These are phyloP conservation scores for Eudorina sp. DNA, from an alignment of 139 green algal genomes.

Conservation along the genomic window DNA sequence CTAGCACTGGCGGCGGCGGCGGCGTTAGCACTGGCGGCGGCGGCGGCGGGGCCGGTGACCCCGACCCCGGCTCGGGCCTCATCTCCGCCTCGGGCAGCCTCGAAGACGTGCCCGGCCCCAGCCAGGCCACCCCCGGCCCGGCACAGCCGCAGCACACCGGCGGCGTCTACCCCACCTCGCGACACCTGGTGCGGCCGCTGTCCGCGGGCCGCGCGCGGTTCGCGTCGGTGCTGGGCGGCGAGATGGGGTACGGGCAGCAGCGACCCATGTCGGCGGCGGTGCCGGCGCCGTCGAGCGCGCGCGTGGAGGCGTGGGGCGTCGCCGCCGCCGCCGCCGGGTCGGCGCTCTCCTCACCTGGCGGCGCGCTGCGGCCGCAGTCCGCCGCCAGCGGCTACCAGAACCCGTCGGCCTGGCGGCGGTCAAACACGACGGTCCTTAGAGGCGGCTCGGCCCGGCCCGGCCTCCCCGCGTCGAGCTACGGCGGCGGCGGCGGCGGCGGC, in stretches of 20 bases:
- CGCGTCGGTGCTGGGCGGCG: background rate
- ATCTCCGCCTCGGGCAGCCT: background rate
- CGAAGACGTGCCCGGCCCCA: background rate
- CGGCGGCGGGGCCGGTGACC: background rate
- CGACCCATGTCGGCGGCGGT: conserved; percentile 2
- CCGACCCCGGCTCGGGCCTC: background rate
- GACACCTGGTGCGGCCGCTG: conserved; percentile 8
- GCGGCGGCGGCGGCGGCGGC: background rate
- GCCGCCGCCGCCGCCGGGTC: background rate
- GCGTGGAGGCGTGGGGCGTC: conserved; percentile 7
- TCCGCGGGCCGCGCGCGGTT: conserved; percentile 28
- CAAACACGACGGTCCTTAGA: background rate
- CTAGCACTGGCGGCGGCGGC: no score
- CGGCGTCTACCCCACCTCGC: background rate
- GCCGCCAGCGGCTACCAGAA: conserved; percentile 1
- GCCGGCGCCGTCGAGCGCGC: background rate
- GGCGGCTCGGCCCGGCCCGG: background rate
- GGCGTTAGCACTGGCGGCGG: no score
- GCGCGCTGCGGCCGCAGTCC: background rate
- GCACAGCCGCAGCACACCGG: background rate
- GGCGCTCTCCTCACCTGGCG: conserved; percentile 17
- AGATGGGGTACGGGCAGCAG: background rate
- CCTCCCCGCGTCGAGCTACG: background rate
- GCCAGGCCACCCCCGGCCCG: background rate
- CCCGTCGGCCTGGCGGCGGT: conserved; percentile 27